Conservation (phyloP, 768 basidiomycete genomes). For the Holtermannia corniformis region DNA sequence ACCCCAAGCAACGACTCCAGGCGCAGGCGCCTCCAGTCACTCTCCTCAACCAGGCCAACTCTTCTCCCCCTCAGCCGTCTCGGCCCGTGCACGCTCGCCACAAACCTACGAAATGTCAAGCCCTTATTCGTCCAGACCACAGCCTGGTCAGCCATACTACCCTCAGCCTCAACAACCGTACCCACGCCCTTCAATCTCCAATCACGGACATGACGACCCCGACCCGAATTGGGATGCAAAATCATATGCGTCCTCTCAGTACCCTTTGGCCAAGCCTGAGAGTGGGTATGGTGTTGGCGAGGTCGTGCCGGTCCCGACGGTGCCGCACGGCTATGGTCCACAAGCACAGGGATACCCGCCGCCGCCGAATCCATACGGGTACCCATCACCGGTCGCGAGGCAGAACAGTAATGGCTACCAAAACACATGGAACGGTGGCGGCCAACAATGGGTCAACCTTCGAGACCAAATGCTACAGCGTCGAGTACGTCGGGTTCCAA, state of each 20-base stretch:
- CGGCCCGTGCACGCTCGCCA: too few species aligned
- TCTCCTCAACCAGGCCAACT: too few species aligned
- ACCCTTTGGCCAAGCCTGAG: slow-evolving; percentile 65
- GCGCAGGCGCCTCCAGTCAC: too few species aligned
- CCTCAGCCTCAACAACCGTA: too few species aligned
- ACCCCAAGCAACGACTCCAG: too few species aligned
- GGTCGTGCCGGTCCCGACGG: slow-evolving; percentile 46
- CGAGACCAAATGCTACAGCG: slow-evolving; percentile 75
- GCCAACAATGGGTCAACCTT: slow-evolving; percentile 54
- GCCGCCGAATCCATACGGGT: neutral
- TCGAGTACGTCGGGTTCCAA: slow-evolving; percentile 38
- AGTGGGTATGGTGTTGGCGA: slow-evolving; percentile 55
- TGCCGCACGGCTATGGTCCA: slow-evolving; percentile 50
- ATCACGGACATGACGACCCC: slow-evolving; percentile 15
- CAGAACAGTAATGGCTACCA: neutral
- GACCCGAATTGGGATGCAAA: slow-evolving; percentile 45
- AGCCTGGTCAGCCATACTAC: too few species aligned
- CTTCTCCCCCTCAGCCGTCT: too few species aligned
- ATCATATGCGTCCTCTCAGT: slow-evolving; percentile 53
- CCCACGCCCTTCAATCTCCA: neutral
- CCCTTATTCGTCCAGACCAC: too few species aligned
- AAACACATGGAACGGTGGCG: neutral
- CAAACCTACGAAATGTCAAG: too few species aligned
- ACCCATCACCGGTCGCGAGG: neutral
- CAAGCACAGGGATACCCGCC: slow-evolving; percentile 7